A percentile compares a stretch with the other conserved stretches of the same genome.
Conservation (phyloP, 179 eudicot genomes). For the Corrigiola litoralis region DNA sequence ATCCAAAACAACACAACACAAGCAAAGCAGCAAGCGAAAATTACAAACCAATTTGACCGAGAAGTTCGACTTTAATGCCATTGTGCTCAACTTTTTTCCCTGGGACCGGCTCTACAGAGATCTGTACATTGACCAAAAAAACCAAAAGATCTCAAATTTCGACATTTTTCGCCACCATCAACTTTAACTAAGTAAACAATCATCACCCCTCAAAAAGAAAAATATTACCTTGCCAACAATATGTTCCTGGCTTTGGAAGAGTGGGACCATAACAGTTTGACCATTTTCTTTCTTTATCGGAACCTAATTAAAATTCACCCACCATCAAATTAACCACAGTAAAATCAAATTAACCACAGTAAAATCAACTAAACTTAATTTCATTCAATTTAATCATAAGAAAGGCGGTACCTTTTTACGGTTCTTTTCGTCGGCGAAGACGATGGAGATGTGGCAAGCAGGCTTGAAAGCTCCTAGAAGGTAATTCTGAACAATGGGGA, state of each 20-base stretch:
- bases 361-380: neutral
- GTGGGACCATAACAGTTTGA: constrained; percentile 72
- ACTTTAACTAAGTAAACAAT: neutral
- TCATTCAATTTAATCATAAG: too few species aligned
- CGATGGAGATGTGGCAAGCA: constrained; percentile 61
- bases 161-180: too few species aligned
- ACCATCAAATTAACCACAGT: neutral
- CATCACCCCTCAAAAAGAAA: too few species aligned
- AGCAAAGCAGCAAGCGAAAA: neutral
- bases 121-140: constrained; percentile 36
- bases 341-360: neutral
- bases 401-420: constrained; percentile 63
- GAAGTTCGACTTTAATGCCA: constrained; percentile 95
- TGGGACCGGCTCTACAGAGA: constrained; percentile 78
- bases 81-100: constrained; percentile 98
- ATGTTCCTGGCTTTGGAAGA: constrained; percentile 92
- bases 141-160: constrained; percentile 1
- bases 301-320: constrained; percentile 39
- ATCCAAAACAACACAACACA: too few species aligned
- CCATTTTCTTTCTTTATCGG: constrained; percentile 93
- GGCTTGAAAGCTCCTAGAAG: constrained; percentile 87
- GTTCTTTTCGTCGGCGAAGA: constrained; percentile 72
- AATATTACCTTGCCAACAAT: constrained; percentile 72
- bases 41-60: constrained; percentile 87
- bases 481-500: constrained; percentile 65